Percentiles rank a stretch among this genome's conserved stretches.
These are phyloP conservation scores for Euclidium syriacum DNA, from an alignment of 345 rosid genomes.

Conservation along the genomic window DNA sequence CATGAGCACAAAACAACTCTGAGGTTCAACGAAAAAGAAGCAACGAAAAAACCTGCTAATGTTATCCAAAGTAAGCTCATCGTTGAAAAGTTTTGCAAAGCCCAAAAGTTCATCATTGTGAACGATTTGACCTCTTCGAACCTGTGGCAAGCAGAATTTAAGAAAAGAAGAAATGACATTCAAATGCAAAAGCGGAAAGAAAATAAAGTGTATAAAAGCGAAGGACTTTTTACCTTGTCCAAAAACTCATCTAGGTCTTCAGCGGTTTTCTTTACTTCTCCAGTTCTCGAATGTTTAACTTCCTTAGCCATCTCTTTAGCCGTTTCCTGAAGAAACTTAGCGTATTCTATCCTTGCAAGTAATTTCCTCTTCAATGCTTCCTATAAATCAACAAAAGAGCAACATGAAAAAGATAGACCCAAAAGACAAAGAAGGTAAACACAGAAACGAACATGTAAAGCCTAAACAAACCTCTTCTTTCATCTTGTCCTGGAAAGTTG, in stretches of 20 bases:
- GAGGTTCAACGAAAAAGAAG: not conserved
- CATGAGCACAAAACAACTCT: not conserved
- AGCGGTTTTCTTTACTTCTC: slow-evolving; percentile 61
- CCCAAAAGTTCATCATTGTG: slow-evolving; percentile 64
- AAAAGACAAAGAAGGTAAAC: slow-evolving; percentile 11
- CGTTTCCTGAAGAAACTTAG: slow-evolving; percentile 79
- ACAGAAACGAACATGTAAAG: not conserved
- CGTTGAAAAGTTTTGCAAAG: slow-evolving; percentile 74
- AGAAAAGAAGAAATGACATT: not conserved
- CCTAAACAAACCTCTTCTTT: slow-evolving; percentile 53
- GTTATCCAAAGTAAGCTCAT: slow-evolving; percentile 70
- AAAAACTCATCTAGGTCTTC: slow-evolving; percentile 67
- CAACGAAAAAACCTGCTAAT: slow-evolving; percentile 60
- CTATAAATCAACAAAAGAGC: slow-evolving; percentile 30
- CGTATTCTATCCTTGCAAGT: slow-evolving; percentile 65
- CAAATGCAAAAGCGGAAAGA: not conserved
- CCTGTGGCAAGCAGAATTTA: slow-evolving; percentile 36
- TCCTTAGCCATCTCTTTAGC: slow-evolving; percentile 94
- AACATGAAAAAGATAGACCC: slow-evolving; percentile 10
- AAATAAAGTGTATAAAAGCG: not conserved
- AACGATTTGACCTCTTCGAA: slow-evolving; percentile 55
- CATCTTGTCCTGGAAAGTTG: slow-evolving; percentile 81
- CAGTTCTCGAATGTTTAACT: slow-evolving; percentile 72
- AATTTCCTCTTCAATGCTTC: slow-evolving; percentile 70
- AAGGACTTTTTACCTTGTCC: slow-evolving; percentile 39